phyloP scores from a whole-genome alignment of 139 green algal species.

The Chlorella ohadii region DNA sequence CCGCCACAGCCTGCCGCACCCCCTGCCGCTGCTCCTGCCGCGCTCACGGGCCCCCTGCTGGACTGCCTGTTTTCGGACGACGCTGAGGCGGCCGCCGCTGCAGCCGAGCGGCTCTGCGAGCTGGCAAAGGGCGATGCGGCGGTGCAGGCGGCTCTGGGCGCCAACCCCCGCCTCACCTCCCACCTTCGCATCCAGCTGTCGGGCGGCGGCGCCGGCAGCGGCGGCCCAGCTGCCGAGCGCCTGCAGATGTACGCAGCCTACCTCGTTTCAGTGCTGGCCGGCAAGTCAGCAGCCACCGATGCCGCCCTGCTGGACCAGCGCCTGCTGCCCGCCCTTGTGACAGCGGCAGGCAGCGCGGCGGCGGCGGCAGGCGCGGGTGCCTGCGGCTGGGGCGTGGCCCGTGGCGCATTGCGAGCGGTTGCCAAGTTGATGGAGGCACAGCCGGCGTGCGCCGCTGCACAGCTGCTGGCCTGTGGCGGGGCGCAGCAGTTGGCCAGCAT shows the following conservation, averaged over 20 bases:
- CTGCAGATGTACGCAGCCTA: conserved; percentile 16
- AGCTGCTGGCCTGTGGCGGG: conserved; percentile 19
- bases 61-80: not conserved
- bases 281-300: not conserved
- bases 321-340: not conserved
- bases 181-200: not conserved
- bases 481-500: not conserved
- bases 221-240: not conserved
- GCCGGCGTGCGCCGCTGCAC: not conserved
- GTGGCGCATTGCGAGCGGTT: conserved; percentile 11
- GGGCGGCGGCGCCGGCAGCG: not conserved
- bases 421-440: conserved; percentile 1
- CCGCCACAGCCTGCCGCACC: not conserved
- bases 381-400: conserved; percentile 2
- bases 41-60: not conserved
- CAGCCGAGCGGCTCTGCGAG: conserved; percentile 15
- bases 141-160: not conserved
- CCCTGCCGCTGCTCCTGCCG: not conserved
- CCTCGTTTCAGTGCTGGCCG: conserved; percentile 9
- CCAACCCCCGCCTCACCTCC: conserved; percentile 2
- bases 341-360: not conserved
- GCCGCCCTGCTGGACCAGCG: not conserved
- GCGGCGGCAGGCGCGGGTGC: not conserved
- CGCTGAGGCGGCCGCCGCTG: not conserved
- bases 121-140: not conserved